phyloP scores from a whole-genome alignment of 1,284 basidiomycete genomes.

The Heliocybe sulcata region DNA sequence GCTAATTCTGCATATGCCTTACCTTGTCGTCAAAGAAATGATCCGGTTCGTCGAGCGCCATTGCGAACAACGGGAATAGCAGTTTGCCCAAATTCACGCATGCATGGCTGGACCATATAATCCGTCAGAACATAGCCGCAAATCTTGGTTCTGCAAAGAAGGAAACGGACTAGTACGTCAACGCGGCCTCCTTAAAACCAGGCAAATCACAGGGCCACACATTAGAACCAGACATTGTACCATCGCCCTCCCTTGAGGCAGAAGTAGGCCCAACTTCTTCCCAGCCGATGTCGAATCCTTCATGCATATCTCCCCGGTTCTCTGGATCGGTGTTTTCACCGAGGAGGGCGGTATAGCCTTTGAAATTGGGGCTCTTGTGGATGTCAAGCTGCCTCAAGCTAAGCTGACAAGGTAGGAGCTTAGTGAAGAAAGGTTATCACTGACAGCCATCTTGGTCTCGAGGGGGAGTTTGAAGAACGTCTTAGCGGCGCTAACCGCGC shows the following conservation, averaged over 20 bases:
- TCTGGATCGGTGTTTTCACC: conserved; percentile 57
- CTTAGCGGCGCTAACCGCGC: conserved; percentile 40
- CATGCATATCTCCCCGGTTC: conserved; percentile 70
- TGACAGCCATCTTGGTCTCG: conserved; percentile 53
- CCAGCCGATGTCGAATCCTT: conserved; percentile 78
- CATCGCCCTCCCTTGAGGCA: conserved; percentile 33
- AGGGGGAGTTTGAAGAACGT: conserved; percentile 55
- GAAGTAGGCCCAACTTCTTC: conserved; percentile 35
- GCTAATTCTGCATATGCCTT: neutral
- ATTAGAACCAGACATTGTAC: conserved; percentile 53
- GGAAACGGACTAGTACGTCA: conserved; percentile 60
- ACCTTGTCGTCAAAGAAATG: conserved; percentile 80
- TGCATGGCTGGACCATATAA: conserved; percentile 39
- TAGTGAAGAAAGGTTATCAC: conserved; percentile 6
- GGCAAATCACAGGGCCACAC: conserved; percentile 48
- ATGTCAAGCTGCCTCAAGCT: conserved; percentile 52
- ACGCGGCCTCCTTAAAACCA: conserved; percentile 42
- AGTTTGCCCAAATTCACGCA: conserved; percentile 61
- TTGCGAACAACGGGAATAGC: conserved; percentile 80
- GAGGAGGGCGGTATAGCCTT: conserved; percentile 62
- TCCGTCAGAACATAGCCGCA: neutral
- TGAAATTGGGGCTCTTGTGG: conserved; percentile 58
- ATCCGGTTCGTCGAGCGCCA: conserved; percentile 72
- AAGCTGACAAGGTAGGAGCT: neutral
- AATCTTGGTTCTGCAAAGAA: too few relatives aligned